Evolutionary conservation across 2,329 filamentous ascomycete species (phyloP).

Genomic region (Ambrosiella xylebori): DNA sequence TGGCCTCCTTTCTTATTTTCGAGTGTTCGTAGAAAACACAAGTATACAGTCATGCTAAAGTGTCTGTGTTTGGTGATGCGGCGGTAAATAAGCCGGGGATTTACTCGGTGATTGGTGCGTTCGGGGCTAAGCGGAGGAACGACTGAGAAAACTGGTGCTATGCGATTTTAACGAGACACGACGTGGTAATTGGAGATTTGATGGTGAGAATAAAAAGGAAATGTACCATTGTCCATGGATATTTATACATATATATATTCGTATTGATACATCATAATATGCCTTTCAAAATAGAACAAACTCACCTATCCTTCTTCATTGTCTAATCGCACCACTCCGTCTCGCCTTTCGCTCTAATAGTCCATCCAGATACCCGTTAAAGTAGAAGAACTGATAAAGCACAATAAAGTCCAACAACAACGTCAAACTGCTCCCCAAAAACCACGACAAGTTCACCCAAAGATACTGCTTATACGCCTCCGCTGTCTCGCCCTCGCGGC

Average conservation of each 20-base stretch:
- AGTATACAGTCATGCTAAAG: too few relatives aligned
- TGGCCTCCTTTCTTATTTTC: too few relatives aligned
- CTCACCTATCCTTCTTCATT: not conserved
- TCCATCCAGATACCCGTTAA: not conserved
- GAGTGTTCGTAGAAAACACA: too few relatives aligned
- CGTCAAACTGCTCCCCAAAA: slow-evolving; percentile 77
- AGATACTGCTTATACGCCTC: slow-evolving; percentile 65
- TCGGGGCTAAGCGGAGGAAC: too few relatives aligned
- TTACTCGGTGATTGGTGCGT: too few relatives aligned
- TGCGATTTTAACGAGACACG: too few relatives aligned
- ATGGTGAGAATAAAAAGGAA: not conserved
- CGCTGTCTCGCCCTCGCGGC: slow-evolving; percentile 46
- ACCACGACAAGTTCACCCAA: slow-evolving; percentile 77
- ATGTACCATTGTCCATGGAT: not conserved
- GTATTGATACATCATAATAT: not conserved
- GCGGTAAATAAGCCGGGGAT: too few relatives aligned
- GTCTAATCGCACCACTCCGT: not conserved
- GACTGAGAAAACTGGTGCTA: too few relatives aligned
- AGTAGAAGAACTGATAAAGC: slow-evolving; percentile 72
- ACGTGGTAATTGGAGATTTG: too few relatives aligned
- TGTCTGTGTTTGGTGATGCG: too few relatives aligned
- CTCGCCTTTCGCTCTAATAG: not conserved
- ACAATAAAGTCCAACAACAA: slow-evolving; percentile 70
- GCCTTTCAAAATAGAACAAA: not conserved
- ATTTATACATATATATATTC: not conserved